Evolutionary conservation across 176 grass and related monocot species (phyloP), one percentile per base, ranked within the genome.

Genomic region (Aegilops umbellulata): DNA sequence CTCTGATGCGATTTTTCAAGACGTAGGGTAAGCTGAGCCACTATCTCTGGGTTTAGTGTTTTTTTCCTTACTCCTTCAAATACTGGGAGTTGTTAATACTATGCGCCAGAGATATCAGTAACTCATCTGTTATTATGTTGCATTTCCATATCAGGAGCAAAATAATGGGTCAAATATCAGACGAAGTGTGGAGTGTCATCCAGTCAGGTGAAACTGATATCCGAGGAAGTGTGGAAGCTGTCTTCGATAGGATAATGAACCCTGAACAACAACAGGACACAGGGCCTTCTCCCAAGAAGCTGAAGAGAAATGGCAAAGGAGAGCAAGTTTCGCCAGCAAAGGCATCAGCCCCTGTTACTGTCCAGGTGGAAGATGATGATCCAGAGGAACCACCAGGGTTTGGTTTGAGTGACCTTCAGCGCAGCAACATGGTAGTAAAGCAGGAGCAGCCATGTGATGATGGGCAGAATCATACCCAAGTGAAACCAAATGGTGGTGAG

Each of bases 1-100:
- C 88, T 98, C 92, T 63, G 97, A 95, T 94, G 91, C 88, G 38
- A 80, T 98, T 78, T 98, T 83, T 91, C 88, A 95, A 88, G 90
- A 96, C 76, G 78, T 96, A 63, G 97, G 94, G 94, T 96, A 90
- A 88, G 51, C 39, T 53, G 11, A 65, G 13, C 44, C 39, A 62
- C 46, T 84, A 41, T 66, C n/a, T 80, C 11, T 71, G 26, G 35
- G 72, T 85, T 26, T 44, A 63, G 76, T 62, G 15, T 41, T 44
- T 25, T 79, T 20, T 16, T 30, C 24, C 38, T 8, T 46, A 70
- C 14, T 46, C 70, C 69, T 73, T 77, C 30, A 83, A 69, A 41
- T 77, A 31, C 68, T 42, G 46, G 23, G 4, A 7, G 46, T 17
- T 62, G 19, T 61, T 27, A 68, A 31, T 73, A 38, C 44, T 42